Percentiles rank a stretch among this genome's conserved stretches.
Conservation (phyloP, 495 filamentous ascomycete genomes). For the Echria macrotheca region DNA sequence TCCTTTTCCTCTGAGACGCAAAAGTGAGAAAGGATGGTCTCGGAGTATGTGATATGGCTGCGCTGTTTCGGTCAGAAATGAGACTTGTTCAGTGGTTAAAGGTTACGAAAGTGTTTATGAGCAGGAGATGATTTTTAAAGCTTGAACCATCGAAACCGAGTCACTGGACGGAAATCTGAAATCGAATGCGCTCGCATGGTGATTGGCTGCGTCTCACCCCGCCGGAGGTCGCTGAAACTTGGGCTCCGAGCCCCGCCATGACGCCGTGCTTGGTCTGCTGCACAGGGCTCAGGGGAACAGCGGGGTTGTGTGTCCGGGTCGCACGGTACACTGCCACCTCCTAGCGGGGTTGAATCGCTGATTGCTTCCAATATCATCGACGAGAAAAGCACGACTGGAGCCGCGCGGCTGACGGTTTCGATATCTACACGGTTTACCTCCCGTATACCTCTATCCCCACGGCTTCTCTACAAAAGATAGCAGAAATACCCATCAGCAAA, state of each 20-base stretch:
- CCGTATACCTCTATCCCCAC: neutral
- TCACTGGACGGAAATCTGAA: too few species aligned
- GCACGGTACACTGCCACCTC: slow-evolving; percentile 1
- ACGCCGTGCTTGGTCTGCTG: too few species aligned
- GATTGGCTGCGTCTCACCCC: slow-evolving; percentile 10
- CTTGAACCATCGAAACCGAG: too few species aligned
- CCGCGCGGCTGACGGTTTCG: slow-evolving; percentile 3
- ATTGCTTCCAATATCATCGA: too few species aligned
- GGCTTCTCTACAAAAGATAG: neutral
- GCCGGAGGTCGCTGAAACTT: slow-evolving; percentile 26
- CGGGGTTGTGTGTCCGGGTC: neutral
- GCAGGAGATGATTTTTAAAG: too few species aligned
- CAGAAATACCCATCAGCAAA: neutral
- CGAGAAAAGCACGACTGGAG: too few species aligned
- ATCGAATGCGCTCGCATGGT: neutral
- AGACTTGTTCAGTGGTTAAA: too few species aligned
- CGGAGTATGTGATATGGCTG: too few species aligned
- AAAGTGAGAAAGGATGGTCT: neutral
- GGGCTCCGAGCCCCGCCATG: slow-evolving; percentile 13
- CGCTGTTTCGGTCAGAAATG: too few species aligned
- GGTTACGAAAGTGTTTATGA: too few species aligned
- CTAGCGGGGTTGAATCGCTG: neutral
- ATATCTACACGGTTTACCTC: neutral
- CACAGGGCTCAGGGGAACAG: too few species aligned
- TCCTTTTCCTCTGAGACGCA: too few species aligned